These are phyloP conservation scores for Tuctoria greenei DNA, from an alignment of 176 grass and related monocot species.

Conservation along the genomic window DNA sequence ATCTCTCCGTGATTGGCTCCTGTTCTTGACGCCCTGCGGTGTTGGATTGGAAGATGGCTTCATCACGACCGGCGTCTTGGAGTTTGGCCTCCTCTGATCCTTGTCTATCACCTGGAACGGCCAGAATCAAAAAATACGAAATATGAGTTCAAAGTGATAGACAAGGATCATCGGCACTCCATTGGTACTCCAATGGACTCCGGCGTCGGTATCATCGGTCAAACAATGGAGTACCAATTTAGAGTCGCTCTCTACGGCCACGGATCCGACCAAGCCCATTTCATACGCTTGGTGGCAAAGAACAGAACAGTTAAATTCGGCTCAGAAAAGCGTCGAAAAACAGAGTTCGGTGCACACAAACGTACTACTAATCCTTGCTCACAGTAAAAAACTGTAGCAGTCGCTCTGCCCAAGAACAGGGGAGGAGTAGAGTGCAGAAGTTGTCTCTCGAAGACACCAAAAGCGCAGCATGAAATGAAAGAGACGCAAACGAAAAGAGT, in stretches of 20 bases:
- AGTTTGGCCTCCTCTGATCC: conserved; percentile 47
- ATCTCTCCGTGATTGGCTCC: conserved; percentile 55
- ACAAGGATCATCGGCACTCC: no score
- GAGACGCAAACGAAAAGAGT: not conserved
- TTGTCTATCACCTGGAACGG: conserved; percentile 59
- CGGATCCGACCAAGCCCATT: conserved; percentile 59
- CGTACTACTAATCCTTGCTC: not conserved
- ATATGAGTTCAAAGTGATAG: conserved; percentile 28
- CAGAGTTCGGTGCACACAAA: not conserved
- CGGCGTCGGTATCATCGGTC: not conserved
- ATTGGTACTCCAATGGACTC: no score
- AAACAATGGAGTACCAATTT: conserved; percentile 50
- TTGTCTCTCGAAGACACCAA: conserved; percentile 21
- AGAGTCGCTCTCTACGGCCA: conserved; percentile 40
- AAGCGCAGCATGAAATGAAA: conserved; percentile 24
- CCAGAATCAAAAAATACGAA: conserved; percentile 11
- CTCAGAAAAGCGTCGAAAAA: conserved; percentile 23
- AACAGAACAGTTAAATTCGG: conserved; percentile 27
- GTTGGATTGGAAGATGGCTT: conserved; percentile 22
- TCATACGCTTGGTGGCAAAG: conserved; percentile 18
- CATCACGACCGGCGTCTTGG: conserved; percentile 42
- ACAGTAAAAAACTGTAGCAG: conserved; percentile 8
- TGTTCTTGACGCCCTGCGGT: conserved; percentile 20
- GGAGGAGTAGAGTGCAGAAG: not conserved
- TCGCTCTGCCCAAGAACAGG: conserved; percentile 2